phyloP scores from a whole-genome alignment of 2,329 filamentous ascomycete genomes.

The Zopfia rhizophila region DNA sequence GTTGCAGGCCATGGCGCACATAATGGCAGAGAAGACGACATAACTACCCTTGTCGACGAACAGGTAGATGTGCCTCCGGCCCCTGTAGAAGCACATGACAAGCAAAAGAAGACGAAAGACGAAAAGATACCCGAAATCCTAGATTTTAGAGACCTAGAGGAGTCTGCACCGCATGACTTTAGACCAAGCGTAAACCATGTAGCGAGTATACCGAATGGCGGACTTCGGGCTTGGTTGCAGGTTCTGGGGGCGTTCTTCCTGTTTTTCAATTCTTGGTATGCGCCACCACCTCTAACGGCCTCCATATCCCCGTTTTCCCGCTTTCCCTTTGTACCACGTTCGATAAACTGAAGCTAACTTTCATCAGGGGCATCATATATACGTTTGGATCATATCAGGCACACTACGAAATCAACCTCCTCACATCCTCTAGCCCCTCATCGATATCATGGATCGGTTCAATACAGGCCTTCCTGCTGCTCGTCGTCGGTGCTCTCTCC shows the following conservation, averaged over 20 bases:
- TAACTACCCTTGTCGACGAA: too few species aligned
- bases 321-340: neutral
- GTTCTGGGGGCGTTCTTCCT: constrained; percentile 52
- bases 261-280: constrained; percentile 54
- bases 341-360: constrained; percentile 4
- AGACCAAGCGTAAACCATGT: too few species aligned
- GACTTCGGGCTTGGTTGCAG: constrained; percentile 53
- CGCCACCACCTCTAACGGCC: too few species aligned
- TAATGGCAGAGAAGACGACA: too few species aligned
- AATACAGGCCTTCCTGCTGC: constrained; percentile 52
- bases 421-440: constrained; percentile 46
- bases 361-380: constrained; percentile 43
- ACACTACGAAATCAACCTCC: constrained; percentile 50
- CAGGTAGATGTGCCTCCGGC: too few species aligned
- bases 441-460: constrained; percentile 56
- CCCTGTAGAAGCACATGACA: too few species aligned
- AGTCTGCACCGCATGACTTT: too few species aligned
- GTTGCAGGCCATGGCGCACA: too few species aligned
- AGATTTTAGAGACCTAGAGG: too few species aligned
- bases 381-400: constrained; percentile 55
- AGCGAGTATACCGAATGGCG: constrained; percentile 55
- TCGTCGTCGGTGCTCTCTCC: constrained; percentile 51
- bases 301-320: neutral
- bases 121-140: too few species aligned
- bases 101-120: too few species aligned